Evolutionary conservation across 1,284 basidiomycete species (phyloP).

Genomic region (Papiliotrema terrestris): DNA sequence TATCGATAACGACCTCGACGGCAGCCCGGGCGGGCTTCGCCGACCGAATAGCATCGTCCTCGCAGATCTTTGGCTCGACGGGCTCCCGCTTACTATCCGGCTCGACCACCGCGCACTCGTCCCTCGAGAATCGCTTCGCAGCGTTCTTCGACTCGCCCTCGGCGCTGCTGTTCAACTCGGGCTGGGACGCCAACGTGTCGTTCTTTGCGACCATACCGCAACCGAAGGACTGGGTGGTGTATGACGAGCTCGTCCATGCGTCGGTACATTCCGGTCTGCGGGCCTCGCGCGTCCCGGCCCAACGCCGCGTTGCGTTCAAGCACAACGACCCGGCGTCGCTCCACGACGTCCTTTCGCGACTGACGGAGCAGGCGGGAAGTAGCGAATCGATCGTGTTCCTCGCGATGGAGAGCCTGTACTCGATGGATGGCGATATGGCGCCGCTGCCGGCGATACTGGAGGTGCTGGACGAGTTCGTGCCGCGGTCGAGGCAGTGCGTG

Average conservation of each 20-base stretch:
- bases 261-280: slow-evolving; percentile 87
- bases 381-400: slow-evolving; percentile 48
- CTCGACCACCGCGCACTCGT: slow-evolving; percentile 64
- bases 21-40: slow-evolving; percentile 61
- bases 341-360: slow-evolving; percentile 19
- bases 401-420: slow-evolving; percentile 86
- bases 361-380: slow-evolving; percentile 5
- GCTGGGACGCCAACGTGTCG: slow-evolving; percentile 89
- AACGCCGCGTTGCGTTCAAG: slow-evolving; percentile 55
- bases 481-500: slow-evolving; percentile 50
- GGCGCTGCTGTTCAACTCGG: slow-evolving; percentile 87
- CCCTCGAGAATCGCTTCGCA: slow-evolving; percentile 65
- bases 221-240: slow-evolving; percentile 70
- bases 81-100: slow-evolving; percentile 85
- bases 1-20: slow-evolving; percentile 69
- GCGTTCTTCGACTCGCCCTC: slow-evolving; percentile 63
- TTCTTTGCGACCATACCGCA: slow-evolving; percentile 83
- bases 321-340: slow-evolving; percentile 65
- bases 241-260: slow-evolving; percentile 88
- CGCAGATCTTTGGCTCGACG: slow-evolving; percentile 74
- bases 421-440: slow-evolving; percentile 91
- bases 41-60: slow-evolving; percentile 55
- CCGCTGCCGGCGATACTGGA: slow-evolving; percentile 64
- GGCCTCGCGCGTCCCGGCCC: slow-evolving; percentile 57
- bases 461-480: slow-evolving; percentile 51